These are phyloP conservation scores for Sporothrix protearum DNA, from an alignment of 2,329 filamentous ascomycete genomes.

Conservation along the genomic window DNA sequence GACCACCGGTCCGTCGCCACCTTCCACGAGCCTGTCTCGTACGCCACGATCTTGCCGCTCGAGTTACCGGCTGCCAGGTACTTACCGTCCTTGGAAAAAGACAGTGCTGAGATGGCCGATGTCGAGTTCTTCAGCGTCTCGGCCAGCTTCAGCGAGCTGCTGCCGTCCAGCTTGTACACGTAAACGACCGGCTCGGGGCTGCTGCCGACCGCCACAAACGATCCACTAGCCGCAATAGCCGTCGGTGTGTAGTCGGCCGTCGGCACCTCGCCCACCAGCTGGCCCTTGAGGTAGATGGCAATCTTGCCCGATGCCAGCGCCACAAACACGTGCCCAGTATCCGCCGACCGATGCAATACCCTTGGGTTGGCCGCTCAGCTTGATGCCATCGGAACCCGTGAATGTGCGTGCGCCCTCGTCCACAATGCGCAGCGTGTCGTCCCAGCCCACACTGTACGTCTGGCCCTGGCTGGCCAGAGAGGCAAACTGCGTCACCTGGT, in stretches of 20 bases:
- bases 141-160: constrained; percentile 51
- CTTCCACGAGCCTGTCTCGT: constrained; percentile 58
- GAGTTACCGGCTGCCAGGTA: constrained; percentile 79
- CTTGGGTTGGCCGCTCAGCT: constrained; percentile 77
- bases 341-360: constrained; percentile 56
- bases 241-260: constrained; percentile 61
- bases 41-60: constrained; percentile 83
- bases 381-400: constrained; percentile 56
- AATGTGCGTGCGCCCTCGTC: constrained; percentile 74
- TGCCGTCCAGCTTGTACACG: constrained; percentile 63
- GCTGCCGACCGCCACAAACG: constrained; percentile 69
- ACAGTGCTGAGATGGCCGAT: constrained; percentile 70
- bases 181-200: constrained; percentile 65
- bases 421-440: constrained; percentile 79
- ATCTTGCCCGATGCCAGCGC: constrained; percentile 50
- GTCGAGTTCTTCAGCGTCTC: constrained; percentile 65
- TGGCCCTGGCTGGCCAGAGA: constrained; percentile 56
- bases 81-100: constrained; percentile 75
- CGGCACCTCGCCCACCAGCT: constrained; percentile 56
- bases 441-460: constrained; percentile 89
- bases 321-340: constrained; percentile 53
- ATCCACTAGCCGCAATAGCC: constrained; percentile 65
- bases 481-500: constrained; percentile 77
- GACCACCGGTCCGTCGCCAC: constrained; percentile 73
- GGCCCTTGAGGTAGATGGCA: constrained; percentile 56